phyloP scores from a whole-genome alignment of 257 asterid species.

The Jacaranda mimosifolia region DNA sequence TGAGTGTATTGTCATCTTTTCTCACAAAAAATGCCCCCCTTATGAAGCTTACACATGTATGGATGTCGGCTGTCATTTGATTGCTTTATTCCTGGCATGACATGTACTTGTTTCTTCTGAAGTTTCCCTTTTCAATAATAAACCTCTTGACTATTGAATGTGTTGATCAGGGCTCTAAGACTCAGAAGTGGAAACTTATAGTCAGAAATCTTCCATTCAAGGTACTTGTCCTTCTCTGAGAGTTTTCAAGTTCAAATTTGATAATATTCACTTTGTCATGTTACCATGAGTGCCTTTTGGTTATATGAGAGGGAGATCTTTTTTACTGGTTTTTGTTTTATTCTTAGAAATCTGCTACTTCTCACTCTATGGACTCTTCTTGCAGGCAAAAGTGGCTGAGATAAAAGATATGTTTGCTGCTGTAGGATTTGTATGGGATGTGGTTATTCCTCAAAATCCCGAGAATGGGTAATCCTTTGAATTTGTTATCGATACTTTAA shows the following conservation, averaged over 20 bases:
- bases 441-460: conserved; percentile 80
- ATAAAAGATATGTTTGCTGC: conserved; percentile 77
- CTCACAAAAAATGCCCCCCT: no score
- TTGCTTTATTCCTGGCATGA: conserved; percentile 22
- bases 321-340: neutral
- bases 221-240: conserved; percentile 53
- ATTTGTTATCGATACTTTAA: conserved; percentile 11
- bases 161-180: conserved; percentile 85
- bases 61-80: neutral
- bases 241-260: conserved; percentile 20
- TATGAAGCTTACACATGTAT: no score
- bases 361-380: conserved; percentile 37
- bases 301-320: conserved; percentile 5
- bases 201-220: conserved; percentile 94
- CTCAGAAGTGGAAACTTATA: conserved; percentile 93
- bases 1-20: no score
- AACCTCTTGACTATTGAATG: conserved; percentile 28
- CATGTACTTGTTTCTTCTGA: conserved; percentile 15
- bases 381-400: conserved; percentile 81
- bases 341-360: neutral
- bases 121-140: neutral
- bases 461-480: conserved; percentile 70
- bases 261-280: conserved; percentile 7
- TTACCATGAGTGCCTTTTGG: conserved; percentile 17
- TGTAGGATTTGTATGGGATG: conserved; percentile 93